Conservation (phyloP, 2,329 filamentous ascomycete genomes). For the Teratosphaeriaceae sp. region DNA sequence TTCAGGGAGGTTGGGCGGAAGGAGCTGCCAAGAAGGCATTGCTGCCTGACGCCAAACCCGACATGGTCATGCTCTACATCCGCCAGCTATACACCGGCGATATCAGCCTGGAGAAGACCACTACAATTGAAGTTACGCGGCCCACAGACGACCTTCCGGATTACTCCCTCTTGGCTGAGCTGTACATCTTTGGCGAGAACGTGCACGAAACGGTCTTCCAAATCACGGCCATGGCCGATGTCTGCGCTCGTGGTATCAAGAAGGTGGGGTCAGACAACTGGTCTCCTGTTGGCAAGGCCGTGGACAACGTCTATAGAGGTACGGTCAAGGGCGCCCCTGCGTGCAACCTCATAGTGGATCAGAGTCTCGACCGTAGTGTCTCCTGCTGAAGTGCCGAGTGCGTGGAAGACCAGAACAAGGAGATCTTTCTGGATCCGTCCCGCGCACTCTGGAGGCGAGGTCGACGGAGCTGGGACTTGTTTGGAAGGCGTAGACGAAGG, state of each 20-base stretch:
- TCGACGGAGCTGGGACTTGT: no score
- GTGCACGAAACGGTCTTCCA: slow-evolving; percentile 10
- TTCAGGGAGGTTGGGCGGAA: neutral
- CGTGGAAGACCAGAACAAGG: no score
- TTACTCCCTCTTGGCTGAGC: neutral
- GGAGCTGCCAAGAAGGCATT: neutral
- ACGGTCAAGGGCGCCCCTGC: no score
- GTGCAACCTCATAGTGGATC: no score
- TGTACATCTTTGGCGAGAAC: slow-evolving; percentile 7
- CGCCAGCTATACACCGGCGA: neutral
- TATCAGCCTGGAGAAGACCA: neutral
- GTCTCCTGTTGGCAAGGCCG: neutral
- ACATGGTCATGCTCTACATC: neutral
- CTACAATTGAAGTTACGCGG: neutral
- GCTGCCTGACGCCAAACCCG: neutral
- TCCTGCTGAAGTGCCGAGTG: no score
- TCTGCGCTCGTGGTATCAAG: neutral
- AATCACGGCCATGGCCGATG: slow-evolving; percentile 6
- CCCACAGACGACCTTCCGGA: neutral
- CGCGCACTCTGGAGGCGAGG: no score
- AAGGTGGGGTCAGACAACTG: neutral
- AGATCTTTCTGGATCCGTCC: no score
- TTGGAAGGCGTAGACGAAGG: no score
- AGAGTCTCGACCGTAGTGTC: no score
- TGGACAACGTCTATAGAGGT: no score